phyloP scores from a whole-genome alignment of 768 basidiomycete genomes.

The Amylocystis lapponica region DNA sequence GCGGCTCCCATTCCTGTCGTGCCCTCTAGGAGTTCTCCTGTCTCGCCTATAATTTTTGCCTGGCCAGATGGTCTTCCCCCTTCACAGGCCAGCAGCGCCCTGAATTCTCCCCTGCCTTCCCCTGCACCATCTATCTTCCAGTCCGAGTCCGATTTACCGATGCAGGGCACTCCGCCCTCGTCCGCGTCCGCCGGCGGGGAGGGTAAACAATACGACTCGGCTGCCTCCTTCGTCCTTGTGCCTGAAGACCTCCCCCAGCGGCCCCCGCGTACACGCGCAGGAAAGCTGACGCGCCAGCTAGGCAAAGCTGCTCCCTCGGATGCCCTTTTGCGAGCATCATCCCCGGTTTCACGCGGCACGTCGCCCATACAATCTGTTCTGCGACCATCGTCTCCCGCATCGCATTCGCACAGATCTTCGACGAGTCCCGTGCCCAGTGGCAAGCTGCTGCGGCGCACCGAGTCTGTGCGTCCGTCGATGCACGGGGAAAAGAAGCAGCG shows the following conservation, averaged over 20 bases:
- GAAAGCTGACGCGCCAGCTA: slow-evolving; percentile 32
- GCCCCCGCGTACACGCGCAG: slow-evolving; percentile 26
- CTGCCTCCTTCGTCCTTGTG: slow-evolving; percentile 10
- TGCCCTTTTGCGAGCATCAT: slow-evolving; percentile 21
- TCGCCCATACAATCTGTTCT: too few species aligned
- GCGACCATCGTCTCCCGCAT: slow-evolving; percentile 3
- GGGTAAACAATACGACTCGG: slow-evolving; percentile 2
- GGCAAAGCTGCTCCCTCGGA: slow-evolving; percentile 35
- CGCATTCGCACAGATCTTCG: too few species aligned
- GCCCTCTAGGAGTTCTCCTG: slow-evolving; percentile 1
- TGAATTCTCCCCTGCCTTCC: slow-evolving; percentile 1
- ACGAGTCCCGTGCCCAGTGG: too few species aligned
- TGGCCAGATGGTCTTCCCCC: slow-evolving; percentile 8
- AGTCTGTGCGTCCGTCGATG: slow-evolving; percentile 4
- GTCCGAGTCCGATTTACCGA: not conserved
- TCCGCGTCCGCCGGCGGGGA: too few species aligned
- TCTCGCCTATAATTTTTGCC: slow-evolving; percentile 14
- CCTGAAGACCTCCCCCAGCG: slow-evolving; percentile 18
- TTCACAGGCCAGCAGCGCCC: slow-evolving; percentile 5
- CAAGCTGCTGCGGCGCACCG: not conserved
- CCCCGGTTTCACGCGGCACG: slow-evolving; percentile 9
- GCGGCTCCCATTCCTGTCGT: not conserved
- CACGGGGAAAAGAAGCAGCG: slow-evolving; percentile 4
- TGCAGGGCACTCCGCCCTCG: too few species aligned
- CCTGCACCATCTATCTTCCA: not conserved